Percentiles rank a stretch among this genome's conserved stretches.
These are phyloP conservation scores for Phlebiopsis flavidoalba DNA, from an alignment of 768 basidiomycete genomes.

Conservation along the genomic window DNA sequence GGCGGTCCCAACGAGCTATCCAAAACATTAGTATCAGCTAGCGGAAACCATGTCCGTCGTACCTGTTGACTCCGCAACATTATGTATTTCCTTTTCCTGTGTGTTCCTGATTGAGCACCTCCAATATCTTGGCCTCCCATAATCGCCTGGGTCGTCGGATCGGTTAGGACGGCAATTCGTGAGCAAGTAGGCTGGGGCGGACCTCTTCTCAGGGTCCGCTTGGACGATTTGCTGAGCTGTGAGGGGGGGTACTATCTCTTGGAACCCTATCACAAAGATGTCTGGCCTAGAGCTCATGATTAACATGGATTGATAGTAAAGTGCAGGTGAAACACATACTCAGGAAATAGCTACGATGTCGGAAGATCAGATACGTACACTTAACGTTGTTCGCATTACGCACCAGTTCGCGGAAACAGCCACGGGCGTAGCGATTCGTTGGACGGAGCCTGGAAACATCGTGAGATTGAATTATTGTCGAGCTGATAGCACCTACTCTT, in stretches of 20 bases:
- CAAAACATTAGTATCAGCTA: background rate
- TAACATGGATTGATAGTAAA: background rate
- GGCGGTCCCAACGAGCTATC: conserved; percentile 90
- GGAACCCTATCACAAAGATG: conserved; percentile 87
- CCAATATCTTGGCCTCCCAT: conserved; percentile 83
- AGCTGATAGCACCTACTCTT: conserved; percentile 41
- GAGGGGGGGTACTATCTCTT: conserved; percentile 93
- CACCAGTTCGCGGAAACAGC: conserved; percentile 83
- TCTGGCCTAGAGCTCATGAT: conserved; percentile 55
- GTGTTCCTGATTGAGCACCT: conserved; percentile 67
- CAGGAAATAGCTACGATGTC: conserved; percentile 30
- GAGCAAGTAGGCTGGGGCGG: conserved; percentile 7
- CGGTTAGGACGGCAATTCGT: background rate
- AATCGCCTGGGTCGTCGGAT: conserved; percentile 48
- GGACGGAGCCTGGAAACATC: conserved; percentile 55
- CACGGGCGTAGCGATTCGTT: conserved; percentile 83
- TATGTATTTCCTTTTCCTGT: conserved; percentile 68
- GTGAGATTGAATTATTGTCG: conserved; percentile 1
- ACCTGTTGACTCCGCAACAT: conserved; percentile 92
- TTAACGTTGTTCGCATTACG: conserved; percentile 22
- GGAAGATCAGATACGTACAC: background rate
- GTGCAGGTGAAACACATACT: conserved; percentile 41
- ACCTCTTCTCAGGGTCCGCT: conserved; percentile 92
- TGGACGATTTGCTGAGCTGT: conserved; percentile 98
- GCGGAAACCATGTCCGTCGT: conserved; percentile 5